Evolutionary conservation across 1,284 basidiomycete species (phyloP).

Genomic region (Sphagnurus paluster): DNA sequence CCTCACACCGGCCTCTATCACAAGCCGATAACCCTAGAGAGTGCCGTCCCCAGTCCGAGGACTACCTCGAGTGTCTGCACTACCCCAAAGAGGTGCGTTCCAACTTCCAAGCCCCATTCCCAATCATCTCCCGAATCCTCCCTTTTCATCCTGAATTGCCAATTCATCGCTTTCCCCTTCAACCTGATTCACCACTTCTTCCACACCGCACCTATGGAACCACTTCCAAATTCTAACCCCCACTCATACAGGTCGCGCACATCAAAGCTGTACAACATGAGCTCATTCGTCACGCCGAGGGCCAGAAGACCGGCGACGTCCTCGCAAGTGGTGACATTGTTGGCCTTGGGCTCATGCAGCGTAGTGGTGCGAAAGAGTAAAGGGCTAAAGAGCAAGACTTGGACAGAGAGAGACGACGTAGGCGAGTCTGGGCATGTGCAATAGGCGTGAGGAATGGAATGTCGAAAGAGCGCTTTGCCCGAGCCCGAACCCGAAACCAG

Average conservation of each 20-base stretch:
- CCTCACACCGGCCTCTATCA: conserved; percentile 24
- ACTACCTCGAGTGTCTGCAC: conserved; percentile 94
- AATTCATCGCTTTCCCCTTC: no score
- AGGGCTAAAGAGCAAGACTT: no score
- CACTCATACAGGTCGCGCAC: conserved; percentile 58
- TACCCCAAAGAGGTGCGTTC: conserved; percentile 81
- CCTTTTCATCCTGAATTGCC: no score
- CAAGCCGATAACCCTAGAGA: conserved; percentile 75
- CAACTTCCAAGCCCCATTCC: background rate
- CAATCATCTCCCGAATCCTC: no score
- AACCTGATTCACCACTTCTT: background rate
- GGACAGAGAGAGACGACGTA: no score
- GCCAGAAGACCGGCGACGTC: conserved; percentile 71
- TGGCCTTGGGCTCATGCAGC: conserved; percentile 71
- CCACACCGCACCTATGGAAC: background rate
- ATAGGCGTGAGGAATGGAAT: no score
- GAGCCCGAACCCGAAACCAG: no score
- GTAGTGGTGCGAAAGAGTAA: conserved; percentile 38
- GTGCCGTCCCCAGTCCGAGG: conserved; percentile 77
- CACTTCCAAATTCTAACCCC: background rate
- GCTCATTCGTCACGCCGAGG: conserved; percentile 68
- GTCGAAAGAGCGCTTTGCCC: no score
- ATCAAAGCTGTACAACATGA: conserved; percentile 74
- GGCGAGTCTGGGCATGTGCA: no score
- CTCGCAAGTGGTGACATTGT: conserved; percentile 74